Conservation (phyloP, 371 early-diverging fungal genomes). For the Thermomucor indicae-seudaticae region DNA sequence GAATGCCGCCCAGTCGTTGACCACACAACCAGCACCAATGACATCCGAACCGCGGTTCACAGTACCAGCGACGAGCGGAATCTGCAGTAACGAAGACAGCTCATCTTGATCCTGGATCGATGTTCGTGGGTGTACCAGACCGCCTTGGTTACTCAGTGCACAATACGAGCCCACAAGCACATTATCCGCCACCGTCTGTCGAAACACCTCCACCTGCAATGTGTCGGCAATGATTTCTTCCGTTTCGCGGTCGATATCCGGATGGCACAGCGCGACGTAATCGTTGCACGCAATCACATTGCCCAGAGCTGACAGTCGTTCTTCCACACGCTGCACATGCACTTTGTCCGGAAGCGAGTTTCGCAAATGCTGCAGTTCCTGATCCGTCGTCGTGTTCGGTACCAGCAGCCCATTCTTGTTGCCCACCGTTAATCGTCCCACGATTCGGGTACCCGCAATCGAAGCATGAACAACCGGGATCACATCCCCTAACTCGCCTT, state of each 20-base stretch:
- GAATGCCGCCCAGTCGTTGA: slow-evolving; percentile 99
- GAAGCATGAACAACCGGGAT: slow-evolving; percentile 99
- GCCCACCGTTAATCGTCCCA: slow-evolving; percentile 94
- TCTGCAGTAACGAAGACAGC: slow-evolving; percentile 95
- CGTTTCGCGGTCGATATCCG: slow-evolving; percentile 98
- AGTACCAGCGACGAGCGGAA: slow-evolving; percentile 99
- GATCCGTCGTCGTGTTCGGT: slow-evolving; percentile 98
- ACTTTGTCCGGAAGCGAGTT: slow-evolving; percentile 97
- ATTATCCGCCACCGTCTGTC: slow-evolving; percentile 98
- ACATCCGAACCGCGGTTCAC: slow-evolving; percentile 99
- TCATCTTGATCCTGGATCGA: slow-evolving; percentile 98
- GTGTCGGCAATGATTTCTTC: slow-evolving; percentile 99
- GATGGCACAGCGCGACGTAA: slow-evolving; percentile 98
- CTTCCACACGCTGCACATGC: slow-evolving; percentile 96
- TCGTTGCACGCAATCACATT: slow-evolving; percentile 99
- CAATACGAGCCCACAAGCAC: slow-evolving; percentile 99
- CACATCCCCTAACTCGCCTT: slow-evolving; percentile 92
- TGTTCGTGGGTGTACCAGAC: slow-evolving; percentile 97
- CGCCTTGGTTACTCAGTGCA: slow-evolving; percentile 98
- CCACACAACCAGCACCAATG: slow-evolving; percentile 98
- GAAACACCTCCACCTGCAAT: slow-evolving; percentile 97
- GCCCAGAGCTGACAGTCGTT: slow-evolving; percentile 98
- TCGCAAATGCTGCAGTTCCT: slow-evolving; percentile 98
- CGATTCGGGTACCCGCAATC: slow-evolving; percentile 97
- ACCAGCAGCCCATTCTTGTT: slow-evolving; percentile 98